These are phyloP conservation scores for Piloderma croceum DNA, from an alignment of 768 basidiomycete genomes.

Conservation along the genomic window DNA sequence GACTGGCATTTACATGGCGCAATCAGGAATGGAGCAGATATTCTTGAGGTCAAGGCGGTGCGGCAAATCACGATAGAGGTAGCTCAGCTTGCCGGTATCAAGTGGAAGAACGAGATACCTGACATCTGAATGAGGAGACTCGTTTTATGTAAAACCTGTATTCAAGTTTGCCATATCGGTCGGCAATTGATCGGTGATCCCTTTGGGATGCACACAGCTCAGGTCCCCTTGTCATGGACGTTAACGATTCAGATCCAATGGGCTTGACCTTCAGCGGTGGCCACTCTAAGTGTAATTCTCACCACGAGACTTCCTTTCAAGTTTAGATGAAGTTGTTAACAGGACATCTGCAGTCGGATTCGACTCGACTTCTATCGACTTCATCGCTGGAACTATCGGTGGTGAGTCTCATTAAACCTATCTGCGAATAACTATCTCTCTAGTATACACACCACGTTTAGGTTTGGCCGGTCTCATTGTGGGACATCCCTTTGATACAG, in stretches of 20 bases:
- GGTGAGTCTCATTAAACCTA: constrained; percentile 25
- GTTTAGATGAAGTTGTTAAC: no score
- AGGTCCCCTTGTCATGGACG: no score
- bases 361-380: constrained; percentile 72
- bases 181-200: no score
- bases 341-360: no score
- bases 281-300: no score
- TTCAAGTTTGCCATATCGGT: no score
- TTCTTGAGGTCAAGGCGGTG: constrained; percentile 48
- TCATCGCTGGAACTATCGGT: constrained; percentile 71
- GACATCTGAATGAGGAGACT: no score
- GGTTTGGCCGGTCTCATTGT: constrained; percentile 64
- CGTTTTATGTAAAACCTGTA: no score
- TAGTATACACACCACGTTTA: constrained; percentile 17
- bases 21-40: constrained; percentile 46
- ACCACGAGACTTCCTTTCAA: no score
- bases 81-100: constrained; percentile 40
- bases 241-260: no score
- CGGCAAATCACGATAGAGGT: constrained; percentile 51
- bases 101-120: constrained; percentile 51
- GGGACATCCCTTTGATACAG: constrained; percentile 77
- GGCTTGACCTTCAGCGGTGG: no score
- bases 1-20: constrained; percentile 62
- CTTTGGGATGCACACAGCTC: no score
- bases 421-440: neutral